These are phyloP conservation scores for Komagataella pseudopastoris DNA, from an alignment of 805 yeast genomes.

Conservation along the genomic window DNA sequence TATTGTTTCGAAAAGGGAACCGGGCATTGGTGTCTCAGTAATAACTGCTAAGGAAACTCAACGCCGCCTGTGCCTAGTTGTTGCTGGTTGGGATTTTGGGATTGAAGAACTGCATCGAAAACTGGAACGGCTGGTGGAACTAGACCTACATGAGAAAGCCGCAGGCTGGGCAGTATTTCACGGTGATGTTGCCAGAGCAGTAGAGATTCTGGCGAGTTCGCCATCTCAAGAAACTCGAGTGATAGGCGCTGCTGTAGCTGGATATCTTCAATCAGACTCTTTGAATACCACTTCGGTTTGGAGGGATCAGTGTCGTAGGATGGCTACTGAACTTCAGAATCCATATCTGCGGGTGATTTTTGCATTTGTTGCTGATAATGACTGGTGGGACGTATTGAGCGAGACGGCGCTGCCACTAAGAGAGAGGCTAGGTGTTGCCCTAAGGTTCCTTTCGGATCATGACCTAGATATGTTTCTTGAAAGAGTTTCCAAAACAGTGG, in stretches of 20 bases:
- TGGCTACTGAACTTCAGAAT: constrained; percentile 79
- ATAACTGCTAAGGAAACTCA: constrained; percentile 43
- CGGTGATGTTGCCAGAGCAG: constrained; percentile 74
- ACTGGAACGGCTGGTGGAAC: constrained; percentile 36
- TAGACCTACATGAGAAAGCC: constrained; percentile 70
- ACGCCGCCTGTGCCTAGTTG: constrained; percentile 65
- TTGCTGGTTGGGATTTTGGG: constrained; percentile 85
- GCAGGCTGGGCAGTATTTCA: constrained; percentile 98
- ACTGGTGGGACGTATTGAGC: constrained; percentile 93
- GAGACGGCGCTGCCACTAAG: constrained; percentile 79
- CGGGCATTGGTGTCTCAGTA: constrained; percentile 24
- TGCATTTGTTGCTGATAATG: constrained; percentile 86
- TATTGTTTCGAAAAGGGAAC: constrained; percentile 29
- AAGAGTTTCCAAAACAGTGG: constrained; percentile 57
- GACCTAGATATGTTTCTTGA: constrained; percentile 64
- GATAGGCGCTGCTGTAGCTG: constrained; percentile 91
- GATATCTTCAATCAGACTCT: constrained; percentile 58
- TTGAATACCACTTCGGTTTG: constrained; percentile 58
- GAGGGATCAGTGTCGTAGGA: constrained; percentile 83
- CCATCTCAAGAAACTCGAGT: constrained; percentile 56
- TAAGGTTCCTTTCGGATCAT: constrained; percentile 69
- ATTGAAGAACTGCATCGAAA: constrained; percentile 62
- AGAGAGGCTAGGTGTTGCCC: constrained; percentile 84
- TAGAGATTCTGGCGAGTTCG: constrained; percentile 64
- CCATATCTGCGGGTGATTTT: constrained; percentile 87